Evolutionary conservation across 2,329 filamentous ascomycete genomes (phyloP).

Genomic region (Cladosporium austrohemisphaericum): DNA sequence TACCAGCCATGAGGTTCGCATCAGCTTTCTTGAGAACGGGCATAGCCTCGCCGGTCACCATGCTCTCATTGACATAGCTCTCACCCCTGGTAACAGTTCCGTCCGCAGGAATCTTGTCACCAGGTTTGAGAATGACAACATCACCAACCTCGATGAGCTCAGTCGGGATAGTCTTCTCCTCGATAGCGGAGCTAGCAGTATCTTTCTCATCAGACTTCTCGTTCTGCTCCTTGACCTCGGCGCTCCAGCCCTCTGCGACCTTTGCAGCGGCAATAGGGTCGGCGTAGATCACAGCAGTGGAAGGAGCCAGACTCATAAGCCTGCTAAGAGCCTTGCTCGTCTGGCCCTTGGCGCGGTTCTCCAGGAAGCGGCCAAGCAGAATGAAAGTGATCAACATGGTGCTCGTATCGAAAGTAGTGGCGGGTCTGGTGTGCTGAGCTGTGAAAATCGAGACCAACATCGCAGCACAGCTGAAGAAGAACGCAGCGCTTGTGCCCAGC

Average conservation of each 20-base stretch:
- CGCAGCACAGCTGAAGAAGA: conserved; percentile 84
- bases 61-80: conserved; percentile 93
- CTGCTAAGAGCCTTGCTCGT: conserved; percentile 90
- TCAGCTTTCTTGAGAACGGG: conserved; percentile 86
- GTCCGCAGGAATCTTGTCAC: conserved; percentile 95
- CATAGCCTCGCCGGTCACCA: conserved; percentile 97
- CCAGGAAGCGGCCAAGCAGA: conserved; percentile 81
- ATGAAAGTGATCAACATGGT: conserved; percentile 98
- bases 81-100: conserved; percentile 82
- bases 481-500: conserved; percentile 88
- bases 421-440: conserved; percentile 74
- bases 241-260: conserved; percentile 71
- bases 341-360: conserved; percentile 93
- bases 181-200: conserved; percentile 59
- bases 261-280: conserved; percentile 94
- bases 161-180: conserved; percentile 83
- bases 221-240: conserved; percentile 43
- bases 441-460: conserved; percentile 78
- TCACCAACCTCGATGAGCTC: conserved; percentile 93
- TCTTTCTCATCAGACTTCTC: conserved; percentile 35
- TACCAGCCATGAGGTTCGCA: conserved; percentile 79
- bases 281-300: conserved; percentile 93
- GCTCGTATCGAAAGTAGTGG: conserved; percentile 93
- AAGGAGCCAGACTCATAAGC: conserved; percentile 92
- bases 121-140: conserved; percentile 85